Conservation (phyloP, 179 eudicot genomes). For the Amaranthus tricolor region DNA sequence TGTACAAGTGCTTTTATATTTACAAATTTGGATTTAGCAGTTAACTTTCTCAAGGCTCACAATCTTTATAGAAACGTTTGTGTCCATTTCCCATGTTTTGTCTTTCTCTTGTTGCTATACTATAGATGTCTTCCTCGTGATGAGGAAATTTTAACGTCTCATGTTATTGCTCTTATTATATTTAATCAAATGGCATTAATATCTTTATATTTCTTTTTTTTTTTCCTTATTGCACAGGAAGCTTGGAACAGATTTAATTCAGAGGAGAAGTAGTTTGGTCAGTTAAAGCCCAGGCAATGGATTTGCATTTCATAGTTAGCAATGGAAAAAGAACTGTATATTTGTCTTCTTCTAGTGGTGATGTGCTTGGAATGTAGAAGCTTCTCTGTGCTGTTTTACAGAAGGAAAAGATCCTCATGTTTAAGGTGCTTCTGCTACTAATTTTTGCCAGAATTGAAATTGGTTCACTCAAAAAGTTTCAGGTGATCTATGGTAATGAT, state of each 20-base stretch:
- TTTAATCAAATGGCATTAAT: neutral
- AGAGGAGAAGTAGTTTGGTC: constrained; percentile 35
- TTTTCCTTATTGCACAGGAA: constrained; percentile 25
- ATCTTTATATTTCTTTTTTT: neutral
- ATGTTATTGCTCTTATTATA: too few relatives aligned
- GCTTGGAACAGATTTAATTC: constrained; percentile 46
- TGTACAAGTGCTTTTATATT: too few relatives aligned
- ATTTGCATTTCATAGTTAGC: constrained; percentile 12
- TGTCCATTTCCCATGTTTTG: too few relatives aligned
- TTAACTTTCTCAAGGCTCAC: too few relatives aligned
- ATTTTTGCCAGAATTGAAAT: constrained; percentile 1
- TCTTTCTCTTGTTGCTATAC: too few relatives aligned
- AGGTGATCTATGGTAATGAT: constrained; percentile 3
- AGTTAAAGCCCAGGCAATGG: neutral
- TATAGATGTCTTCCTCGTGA: too few relatives aligned
- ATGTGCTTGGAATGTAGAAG: constrained; percentile 16
- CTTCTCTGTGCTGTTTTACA: constrained; percentile 8
- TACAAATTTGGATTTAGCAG: too few relatives aligned
- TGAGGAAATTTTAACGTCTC: too few relatives aligned
- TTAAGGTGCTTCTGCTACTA: constrained; percentile 4
- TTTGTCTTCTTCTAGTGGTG: constrained; percentile 19
- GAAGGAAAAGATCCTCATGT: constrained; percentile 1
- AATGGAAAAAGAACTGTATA: neutral
- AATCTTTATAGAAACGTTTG: too few relatives aligned
- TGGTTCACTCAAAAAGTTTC: neutral